Evolutionary conservation across 1,284 basidiomycete genomes (phyloP), one percentile per base, ranked within the genome.

Genomic region (Ustilago curta): DNA sequence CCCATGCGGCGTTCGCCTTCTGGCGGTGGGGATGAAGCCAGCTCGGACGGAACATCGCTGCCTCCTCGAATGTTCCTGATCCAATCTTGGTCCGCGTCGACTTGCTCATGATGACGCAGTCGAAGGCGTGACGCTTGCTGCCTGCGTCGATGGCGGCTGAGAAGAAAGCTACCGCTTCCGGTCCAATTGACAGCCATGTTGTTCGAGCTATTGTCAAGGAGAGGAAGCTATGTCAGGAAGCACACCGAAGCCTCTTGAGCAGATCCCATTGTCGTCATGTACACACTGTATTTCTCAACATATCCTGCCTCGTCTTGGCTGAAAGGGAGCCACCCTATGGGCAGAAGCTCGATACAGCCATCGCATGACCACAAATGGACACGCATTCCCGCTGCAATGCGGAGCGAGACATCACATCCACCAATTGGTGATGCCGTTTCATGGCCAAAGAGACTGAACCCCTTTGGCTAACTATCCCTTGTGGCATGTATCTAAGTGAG

Each of bases 161-260:
- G 32, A 14, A 53, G 43, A n/a, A 57, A 61, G 57, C 63, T 67
- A 21, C 72, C 72, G 21, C 72, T 71, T 40, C 73, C 73, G 8
- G 64, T 76, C 73, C 73, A 76, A 37, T 71, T 76, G 57, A 76
- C 48, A 31, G 73, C 67, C 73, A 71, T 76, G 12, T 25, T 8
- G 21, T 37, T n/a, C 40, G 8, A 18, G n/a, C 39, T 12, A 19
- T 11, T n/a, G 29, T 31, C 14, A 16, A 35, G 31, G 3, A 35
- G 44, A 56, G 3, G 23, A 23, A 12, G 44, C 29, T n/a, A 27
- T 12, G 21, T 50, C 48, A n/a, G 19, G n/a, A 18, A 31, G 47
- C 14, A 37, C 4, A 16, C 35, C 14, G 35, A 37, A 12, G 14
- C 35, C 7, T 37, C 35, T 37, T 12, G 14, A 37, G 21, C 21